These are phyloP conservation scores for Neurospora sp. DNA, from an alignment of 495 filamentous ascomycete genomes.

Conservation along the genomic window DNA sequence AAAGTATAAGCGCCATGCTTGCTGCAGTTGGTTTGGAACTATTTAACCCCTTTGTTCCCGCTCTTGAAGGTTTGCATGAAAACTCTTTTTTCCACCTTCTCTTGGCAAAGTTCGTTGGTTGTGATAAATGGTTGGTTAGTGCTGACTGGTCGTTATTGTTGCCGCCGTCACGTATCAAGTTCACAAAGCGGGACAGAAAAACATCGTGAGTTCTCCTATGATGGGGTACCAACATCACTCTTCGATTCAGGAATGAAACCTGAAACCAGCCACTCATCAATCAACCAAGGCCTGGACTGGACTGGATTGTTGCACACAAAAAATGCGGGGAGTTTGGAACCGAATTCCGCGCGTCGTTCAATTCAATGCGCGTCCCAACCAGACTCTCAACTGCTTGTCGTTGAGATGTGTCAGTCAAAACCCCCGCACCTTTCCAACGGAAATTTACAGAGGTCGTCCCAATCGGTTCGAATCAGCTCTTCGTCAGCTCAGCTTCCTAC, in stretches of 20 bases:
- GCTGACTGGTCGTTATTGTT: not conserved
- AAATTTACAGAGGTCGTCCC: not conserved
- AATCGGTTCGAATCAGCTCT: not conserved
- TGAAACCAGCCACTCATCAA: not conserved
- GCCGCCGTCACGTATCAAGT: not conserved
- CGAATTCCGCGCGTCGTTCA: not conserved
- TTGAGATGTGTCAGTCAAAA: not conserved
- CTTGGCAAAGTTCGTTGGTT: not conserved
- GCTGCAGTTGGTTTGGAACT: not conserved
- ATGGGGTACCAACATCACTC: not conserved
- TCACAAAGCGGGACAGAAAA: not conserved
- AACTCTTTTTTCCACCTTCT: not conserved
- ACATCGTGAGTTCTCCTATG: not conserved
- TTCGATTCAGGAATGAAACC: not conserved
- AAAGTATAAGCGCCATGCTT: not conserved
- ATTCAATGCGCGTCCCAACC: not conserved
- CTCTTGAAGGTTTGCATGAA: not conserved
- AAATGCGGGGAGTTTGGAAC: not conserved
- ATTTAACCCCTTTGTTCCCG: not conserved
- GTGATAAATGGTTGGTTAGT: not conserved
- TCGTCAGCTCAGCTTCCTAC: not conserved
- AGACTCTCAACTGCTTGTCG: not conserved
- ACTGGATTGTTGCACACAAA: not conserved
- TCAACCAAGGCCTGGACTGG: not conserved
- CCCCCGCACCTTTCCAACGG: not conserved